These are phyloP conservation scores for Aspergillus ustus DNA, from an alignment of 2,329 filamentous ascomycete genomes.

Conservation along the genomic window DNA sequence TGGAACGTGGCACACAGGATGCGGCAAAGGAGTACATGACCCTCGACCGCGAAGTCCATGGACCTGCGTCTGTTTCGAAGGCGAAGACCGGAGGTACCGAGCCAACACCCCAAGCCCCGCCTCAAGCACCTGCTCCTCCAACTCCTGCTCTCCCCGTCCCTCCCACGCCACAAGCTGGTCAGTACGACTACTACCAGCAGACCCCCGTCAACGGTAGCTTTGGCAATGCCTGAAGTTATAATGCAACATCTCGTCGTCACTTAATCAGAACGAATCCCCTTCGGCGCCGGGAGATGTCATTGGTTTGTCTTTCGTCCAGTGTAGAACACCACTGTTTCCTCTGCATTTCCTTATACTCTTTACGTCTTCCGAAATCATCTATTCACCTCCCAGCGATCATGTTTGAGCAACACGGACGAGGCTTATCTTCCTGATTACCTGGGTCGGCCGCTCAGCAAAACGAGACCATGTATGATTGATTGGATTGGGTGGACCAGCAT, in stretches of 20 bases:
- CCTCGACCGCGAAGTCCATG: constrained; percentile 85
- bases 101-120: constrained; percentile 24
- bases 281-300: not conserved
- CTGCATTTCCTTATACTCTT: constrained; percentile 1
- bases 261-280: constrained; percentile 4
- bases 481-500: constrained; percentile 25
- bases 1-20: constrained; percentile 79
- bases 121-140: constrained; percentile 22
- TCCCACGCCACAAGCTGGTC: constrained; percentile 28
- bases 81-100: constrained; percentile 32
- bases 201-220: constrained; percentile 33
- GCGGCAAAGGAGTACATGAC: constrained; percentile 84
- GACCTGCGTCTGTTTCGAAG: constrained; percentile 52
- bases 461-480: constrained; percentile 26
- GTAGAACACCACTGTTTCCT: constrained; percentile 18
- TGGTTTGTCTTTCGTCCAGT: constrained; percentile 13
- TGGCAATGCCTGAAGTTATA: constrained; percentile 9
- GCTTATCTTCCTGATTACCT: constrained; percentile 13
- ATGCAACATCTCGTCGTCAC: not conserved
- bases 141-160: constrained; percentile 19
- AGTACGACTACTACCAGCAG: constrained; percentile 39
- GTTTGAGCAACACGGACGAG: constrained; percentile 16
- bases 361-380: constrained; percentile 18
- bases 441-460: constrained; percentile 17
- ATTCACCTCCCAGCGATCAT: constrained; percentile 34